phyloP scores from a whole-genome alignment of 2,329 filamentous ascomycete species.

The Nemania serpens region DNA sequence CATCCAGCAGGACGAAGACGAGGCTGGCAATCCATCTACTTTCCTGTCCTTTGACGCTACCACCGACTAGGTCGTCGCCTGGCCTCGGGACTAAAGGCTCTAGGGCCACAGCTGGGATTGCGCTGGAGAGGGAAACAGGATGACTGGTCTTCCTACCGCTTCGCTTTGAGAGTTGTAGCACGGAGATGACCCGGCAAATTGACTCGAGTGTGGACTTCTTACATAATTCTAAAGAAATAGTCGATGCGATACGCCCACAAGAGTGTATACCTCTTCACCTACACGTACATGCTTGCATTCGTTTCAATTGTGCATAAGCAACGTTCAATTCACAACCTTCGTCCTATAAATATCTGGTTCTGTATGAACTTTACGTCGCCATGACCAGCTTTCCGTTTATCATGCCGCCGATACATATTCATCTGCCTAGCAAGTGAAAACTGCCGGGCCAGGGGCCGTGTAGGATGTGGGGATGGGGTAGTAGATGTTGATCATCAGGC shows the following conservation, averaged over 20 bases:
- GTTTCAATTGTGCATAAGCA: no score
- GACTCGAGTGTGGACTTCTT: constrained; percentile 21
- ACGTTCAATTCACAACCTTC: no score
- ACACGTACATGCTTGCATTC: not conserved
- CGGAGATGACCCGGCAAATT: not conserved
- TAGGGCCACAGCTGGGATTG: not conserved
- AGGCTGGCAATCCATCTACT: constrained; percentile 53
- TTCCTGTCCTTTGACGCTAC: constrained; percentile 44
- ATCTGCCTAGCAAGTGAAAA: constrained; percentile 36
- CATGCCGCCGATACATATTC: not conserved
- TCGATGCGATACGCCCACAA: not conserved
- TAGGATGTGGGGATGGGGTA: constrained; percentile 48
- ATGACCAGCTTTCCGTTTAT: no score
- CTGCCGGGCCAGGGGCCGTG: constrained; percentile 38
- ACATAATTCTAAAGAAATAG: constrained; percentile 6
- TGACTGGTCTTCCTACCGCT: constrained; percentile 4
- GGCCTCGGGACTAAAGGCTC: not conserved
- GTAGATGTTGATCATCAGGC: constrained; percentile 51
- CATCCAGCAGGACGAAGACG: constrained; percentile 51
- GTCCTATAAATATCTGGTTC: no score
- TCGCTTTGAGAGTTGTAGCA: not conserved
- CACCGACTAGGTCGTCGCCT: constrained; percentile 26
- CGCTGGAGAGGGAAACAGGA: not conserved
- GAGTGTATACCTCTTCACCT: not conserved
- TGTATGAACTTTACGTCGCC: no score